phyloP scores from a whole-genome alignment of 2,329 filamentous ascomycete genomes.

The Calonectria hawksworthii region DNA sequence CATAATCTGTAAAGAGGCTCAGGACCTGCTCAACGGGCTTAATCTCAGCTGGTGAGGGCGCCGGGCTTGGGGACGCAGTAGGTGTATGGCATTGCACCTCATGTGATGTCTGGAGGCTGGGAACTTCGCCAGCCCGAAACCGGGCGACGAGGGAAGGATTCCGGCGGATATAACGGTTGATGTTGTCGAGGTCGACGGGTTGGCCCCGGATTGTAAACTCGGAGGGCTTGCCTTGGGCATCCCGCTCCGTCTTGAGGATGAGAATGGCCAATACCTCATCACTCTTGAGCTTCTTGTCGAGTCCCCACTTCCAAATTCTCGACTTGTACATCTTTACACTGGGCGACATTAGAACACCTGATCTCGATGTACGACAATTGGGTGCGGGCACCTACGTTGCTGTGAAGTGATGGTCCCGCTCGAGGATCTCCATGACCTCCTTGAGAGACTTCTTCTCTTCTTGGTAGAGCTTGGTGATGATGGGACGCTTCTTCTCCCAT shows the following conservation, averaged over 20 bases:
- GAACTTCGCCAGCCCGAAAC: conserved; percentile 48
- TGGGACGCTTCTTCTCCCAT: conserved; percentile 52
- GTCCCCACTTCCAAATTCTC: conserved; percentile 57
- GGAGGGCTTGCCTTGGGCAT: conserved; percentile 50
- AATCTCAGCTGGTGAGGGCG: conserved; percentile 40
- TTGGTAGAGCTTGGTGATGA: conserved; percentile 56
- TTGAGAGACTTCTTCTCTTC: conserved; percentile 58
- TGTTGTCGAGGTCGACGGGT: conserved; percentile 55
- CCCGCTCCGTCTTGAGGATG: conserved; percentile 53
- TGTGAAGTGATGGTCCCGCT: conserved; percentile 53
- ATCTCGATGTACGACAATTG: not conserved
- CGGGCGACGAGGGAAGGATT: conserved; percentile 53
- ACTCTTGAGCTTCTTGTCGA: conserved; percentile 59
- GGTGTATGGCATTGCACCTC: conserved; percentile 52
- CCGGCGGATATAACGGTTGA: conserved; percentile 56
- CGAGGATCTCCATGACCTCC: conserved; percentile 57
- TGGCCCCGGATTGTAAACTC: conserved; percentile 56
- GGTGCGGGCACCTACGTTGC: conserved; percentile 52
- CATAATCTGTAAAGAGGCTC: conserved; percentile 46
- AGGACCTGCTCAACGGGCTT: conserved; percentile 46
- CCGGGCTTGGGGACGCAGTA: conserved; percentile 37
- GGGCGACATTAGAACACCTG: conserved; percentile 6
- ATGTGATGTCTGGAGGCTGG: conserved; percentile 47
- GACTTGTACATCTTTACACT: conserved; percentile 61
- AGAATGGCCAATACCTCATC: conserved; percentile 57